These are phyloP conservation scores for Malus hybrid DNA, from an alignment of 331 rosid species.

Conservation along the genomic window DNA sequence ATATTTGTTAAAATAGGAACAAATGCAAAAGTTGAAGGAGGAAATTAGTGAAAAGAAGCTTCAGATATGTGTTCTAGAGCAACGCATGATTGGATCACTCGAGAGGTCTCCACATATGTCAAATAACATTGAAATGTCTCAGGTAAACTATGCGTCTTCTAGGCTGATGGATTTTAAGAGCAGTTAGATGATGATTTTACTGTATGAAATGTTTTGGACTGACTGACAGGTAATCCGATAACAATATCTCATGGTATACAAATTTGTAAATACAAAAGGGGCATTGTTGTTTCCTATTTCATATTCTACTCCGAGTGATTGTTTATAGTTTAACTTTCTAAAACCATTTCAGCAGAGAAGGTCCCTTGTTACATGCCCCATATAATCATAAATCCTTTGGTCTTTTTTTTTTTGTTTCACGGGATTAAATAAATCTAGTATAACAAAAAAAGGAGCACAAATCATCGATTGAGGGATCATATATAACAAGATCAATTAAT, in stretches of 20 bases:
- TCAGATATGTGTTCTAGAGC: conserved; percentile 65
- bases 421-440: neutral
- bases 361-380: neutral
- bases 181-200: neutral
- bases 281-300: neutral
- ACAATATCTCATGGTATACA: neutral
- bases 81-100: conserved; percentile 69
- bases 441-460: neutral
- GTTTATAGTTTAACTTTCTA: neutral
- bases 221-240: neutral
- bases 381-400: neutral
- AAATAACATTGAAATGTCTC: conserved; percentile 46
- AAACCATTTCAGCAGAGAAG: neutral
- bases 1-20: conserved; percentile 43
- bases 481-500: neutral
- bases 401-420: neutral
- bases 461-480: neutral
- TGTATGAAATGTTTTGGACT: neutral
- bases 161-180: conserved; percentile 1
- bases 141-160: conserved; percentile 33
- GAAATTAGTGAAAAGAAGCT: conserved; percentile 75
- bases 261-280: neutral
- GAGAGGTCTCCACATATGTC: conserved; percentile 45
- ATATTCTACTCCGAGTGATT: neutral
- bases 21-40: conserved; percentile 60